Conservation (phyloP, 2,329 filamentous ascomycete species). For the Xylariaceae sp. region DNA sequence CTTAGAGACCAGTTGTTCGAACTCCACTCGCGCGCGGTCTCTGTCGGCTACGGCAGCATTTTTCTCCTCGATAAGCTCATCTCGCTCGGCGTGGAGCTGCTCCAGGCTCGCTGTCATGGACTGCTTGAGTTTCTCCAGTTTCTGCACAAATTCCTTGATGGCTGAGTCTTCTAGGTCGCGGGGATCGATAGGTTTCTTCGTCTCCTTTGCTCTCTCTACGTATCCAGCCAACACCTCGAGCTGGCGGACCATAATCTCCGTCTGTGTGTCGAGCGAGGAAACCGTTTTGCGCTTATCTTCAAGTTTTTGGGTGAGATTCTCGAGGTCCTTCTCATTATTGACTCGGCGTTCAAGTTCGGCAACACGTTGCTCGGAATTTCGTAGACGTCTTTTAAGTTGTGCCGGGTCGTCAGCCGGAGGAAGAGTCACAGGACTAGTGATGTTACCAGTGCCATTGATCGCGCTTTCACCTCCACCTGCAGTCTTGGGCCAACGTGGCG, state of each 20-base stretch:
- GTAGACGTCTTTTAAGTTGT: slow-evolving; percentile 69
- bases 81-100: slow-evolving; percentile 65
- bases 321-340: slow-evolving; percentile 58
- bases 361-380: slow-evolving; percentile 77
- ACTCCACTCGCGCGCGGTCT: slow-evolving; percentile 90
- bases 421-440: slow-evolving; percentile 68
- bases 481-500: slow-evolving; percentile 67
- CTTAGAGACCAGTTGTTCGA: slow-evolving; percentile 89
- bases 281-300: slow-evolving; percentile 94
- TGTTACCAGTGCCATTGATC: slow-evolving; percentile 50
- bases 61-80: slow-evolving; percentile 80
- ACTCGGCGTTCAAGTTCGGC: slow-evolving; percentile 83
- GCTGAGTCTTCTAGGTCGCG: slow-evolving; percentile 81
- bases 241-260: slow-evolving; percentile 91
- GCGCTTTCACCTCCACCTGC: slow-evolving; percentile 55
- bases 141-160: slow-evolving; percentile 85
- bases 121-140: slow-evolving; percentile 58
- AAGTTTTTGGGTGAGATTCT: slow-evolving; percentile 80
- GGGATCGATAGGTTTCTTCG: slow-evolving; percentile 73
- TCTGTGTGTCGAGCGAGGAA: slow-evolving; percentile 87
- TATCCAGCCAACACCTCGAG: slow-evolving; percentile 86
- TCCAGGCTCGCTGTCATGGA: slow-evolving; percentile 56
- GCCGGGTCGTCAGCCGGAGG: slow-evolving; percentile 60
- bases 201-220: slow-evolving; percentile 80
- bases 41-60: slow-evolving; percentile 77